Percentiles rank a stretch among this genome's conserved stretches.
These are phyloP conservation scores for Andalucia godoyi DNA, from an alignment of 78 protist species.

Conservation along the genomic window DNA sequence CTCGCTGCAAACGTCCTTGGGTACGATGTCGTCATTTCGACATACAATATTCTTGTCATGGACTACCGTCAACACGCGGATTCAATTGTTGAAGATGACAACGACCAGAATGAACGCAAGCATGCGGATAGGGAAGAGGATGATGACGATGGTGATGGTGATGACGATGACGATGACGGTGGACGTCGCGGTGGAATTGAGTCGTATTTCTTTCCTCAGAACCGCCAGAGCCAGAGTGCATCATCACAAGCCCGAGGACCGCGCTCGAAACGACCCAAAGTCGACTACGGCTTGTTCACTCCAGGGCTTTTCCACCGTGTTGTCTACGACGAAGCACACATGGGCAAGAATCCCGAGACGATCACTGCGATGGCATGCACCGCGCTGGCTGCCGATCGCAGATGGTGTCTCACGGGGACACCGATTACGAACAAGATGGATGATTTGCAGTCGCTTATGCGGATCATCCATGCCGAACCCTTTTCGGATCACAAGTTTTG, in stretches of 20 bases:
- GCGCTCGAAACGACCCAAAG: no score
- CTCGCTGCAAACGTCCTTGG: not conserved
- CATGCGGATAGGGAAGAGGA: not conserved
- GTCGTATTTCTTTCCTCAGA: no score
- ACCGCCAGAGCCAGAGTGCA: no score
- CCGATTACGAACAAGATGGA: slow-evolving; percentile 61
- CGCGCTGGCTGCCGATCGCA: slow-evolving; percentile 22
- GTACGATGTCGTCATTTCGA: slow-evolving; percentile 1
- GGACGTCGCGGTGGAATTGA: no score
- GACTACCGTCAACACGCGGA: no score
- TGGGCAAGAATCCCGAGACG: slow-evolving; percentile 1
- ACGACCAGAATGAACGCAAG: not conserved
- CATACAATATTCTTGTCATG: not conserved
- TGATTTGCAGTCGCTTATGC: slow-evolving; percentile 51
- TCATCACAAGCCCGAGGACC: no score
- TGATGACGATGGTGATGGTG: not conserved
- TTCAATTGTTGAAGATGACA: no score
- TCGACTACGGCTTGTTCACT: no score
- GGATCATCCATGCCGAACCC: no score
- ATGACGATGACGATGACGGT: not conserved
- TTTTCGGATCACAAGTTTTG: no score
- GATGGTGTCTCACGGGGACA: slow-evolving; percentile 84
- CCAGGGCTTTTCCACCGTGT: not conserved
- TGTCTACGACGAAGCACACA: slow-evolving; percentile 11
- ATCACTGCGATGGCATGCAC: not conserved